Evolutionary conservation across 129 eudicot genomes (phyloP), one percentile per base, ranked within the genome.

Genomic region (Centella asiatica): DNA sequence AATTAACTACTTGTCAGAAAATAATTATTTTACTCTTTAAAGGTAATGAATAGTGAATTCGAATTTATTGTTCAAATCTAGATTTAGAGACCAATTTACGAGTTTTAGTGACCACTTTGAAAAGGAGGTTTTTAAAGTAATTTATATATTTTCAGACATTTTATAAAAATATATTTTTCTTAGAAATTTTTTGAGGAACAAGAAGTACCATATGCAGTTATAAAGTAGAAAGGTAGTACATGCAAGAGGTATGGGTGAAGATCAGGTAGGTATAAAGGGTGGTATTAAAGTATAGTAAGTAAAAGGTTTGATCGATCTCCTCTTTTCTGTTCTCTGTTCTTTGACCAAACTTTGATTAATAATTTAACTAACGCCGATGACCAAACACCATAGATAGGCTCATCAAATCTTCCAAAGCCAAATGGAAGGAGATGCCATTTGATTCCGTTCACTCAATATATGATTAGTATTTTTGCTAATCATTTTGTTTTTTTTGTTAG

Each of bases 191-290:
- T n/a, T n/a, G n/a, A n/a, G n/a, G n/a, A n/a, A n/a, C n/a, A n/a
- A n/a, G n/a, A n/a, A n/a, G n/a, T n/a, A n/a, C n/a, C n/a, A n/a
- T n/a, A n/a, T n/a, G n/a, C n/a, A n/a, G n/a, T n/a, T n/a, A n/a
- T n/a, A n/a, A n/a, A n/a, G n/a, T n/a, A n/a, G n/a, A n/a, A n/a
- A n/a, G n/a, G n/a, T n/a, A n/a, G n/a, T n/a, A n/a, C n/a, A n/a
- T n/a, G n/a, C n/a, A n/a, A n/a, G n/a, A n/a, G n/a, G n/a, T 67
- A 44, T 36, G 52, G 86, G 74, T 78, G 64, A 54, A 42, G 65
- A 70, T 70, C 61, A 85, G 83, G 85, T 85, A 77, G 95, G 95
- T 89, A 74, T 77, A 80, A 78, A 89, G 90, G 77, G 75, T 67
- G 79, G 79, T 77, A 72, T 66, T 76, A 77, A 60, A 73, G 74